Percentiles rank a stretch among this genome's conserved stretches.
These are phyloP conservation scores for Amauroascus verrucosus DNA, from an alignment of 2,329 filamentous ascomycete genomes.

Conservation along the genomic window DNA sequence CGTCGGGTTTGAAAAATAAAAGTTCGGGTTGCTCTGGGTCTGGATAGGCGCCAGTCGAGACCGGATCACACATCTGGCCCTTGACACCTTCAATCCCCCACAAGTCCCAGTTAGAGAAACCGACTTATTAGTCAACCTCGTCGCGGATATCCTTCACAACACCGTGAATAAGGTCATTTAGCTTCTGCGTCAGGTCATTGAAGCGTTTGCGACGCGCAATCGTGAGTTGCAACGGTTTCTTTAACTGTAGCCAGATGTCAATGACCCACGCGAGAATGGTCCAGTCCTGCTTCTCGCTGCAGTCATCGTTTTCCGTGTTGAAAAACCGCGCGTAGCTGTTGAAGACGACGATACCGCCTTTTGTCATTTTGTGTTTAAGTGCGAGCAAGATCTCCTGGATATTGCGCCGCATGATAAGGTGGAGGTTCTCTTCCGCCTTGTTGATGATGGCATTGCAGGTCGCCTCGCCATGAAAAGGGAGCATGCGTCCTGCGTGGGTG, in stretches of 20 bases:
- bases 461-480: slow-evolving; percentile 13
- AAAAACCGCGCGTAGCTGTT: slow-evolving; percentile 29
- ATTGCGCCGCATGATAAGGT: slow-evolving; percentile 23
- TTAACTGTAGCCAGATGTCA: neutral
- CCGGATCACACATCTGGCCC: slow-evolving; percentile 26
- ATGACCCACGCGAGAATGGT: neutral
- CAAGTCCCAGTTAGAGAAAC: slow-evolving; percentile 23
- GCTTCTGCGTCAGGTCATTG: slow-evolving; percentile 21
- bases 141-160: slow-evolving; percentile 23
- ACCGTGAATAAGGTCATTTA: slow-evolving; percentile 24
- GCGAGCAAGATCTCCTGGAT: slow-evolving; percentile 21
- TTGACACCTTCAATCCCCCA: slow-evolving; percentile 22
- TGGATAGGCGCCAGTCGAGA: slow-evolving; percentile 18
- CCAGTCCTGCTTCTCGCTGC: slow-evolving; percentile 17
- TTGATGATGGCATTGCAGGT: slow-evolving; percentile 15
- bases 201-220: slow-evolving; percentile 23
- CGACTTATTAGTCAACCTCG: slow-evolving; percentile 19
- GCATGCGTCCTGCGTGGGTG: slow-evolving; percentile 16
- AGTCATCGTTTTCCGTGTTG: slow-evolving; percentile 23
- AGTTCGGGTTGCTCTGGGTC: slow-evolving; percentile 25
- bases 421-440: slow-evolving; percentile 23
- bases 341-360: slow-evolving; percentile 24
- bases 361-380: slow-evolving; percentile 24
- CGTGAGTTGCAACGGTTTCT: slow-evolving; percentile 15
- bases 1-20: slow-evolving; percentile 26